Conservation (phyloP, 495 filamentous ascomycete species). For the Amorphotheca resinae region DNA sequence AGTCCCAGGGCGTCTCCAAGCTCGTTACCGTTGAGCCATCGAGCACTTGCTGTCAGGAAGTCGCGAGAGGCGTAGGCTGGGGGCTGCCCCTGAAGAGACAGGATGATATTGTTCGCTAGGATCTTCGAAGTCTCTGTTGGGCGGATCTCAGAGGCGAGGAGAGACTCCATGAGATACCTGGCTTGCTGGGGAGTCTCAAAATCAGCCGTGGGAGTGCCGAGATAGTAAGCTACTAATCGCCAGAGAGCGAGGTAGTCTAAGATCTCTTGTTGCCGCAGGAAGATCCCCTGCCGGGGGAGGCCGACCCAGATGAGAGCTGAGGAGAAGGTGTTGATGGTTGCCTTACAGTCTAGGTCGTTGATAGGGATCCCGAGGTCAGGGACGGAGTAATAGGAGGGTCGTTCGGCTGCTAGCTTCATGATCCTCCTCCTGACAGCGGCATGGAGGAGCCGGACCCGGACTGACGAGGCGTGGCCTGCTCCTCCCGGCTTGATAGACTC, state of each 20-base stretch:
- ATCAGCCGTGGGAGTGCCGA: constrained; percentile 50
- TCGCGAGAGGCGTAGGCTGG: constrained; percentile 48
- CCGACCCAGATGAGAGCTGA: constrained; percentile 53
- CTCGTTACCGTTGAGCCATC: constrained; percentile 57
- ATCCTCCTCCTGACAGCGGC: constrained; percentile 57
- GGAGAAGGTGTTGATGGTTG: constrained; percentile 57
- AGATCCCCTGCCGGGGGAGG: constrained; percentile 63
- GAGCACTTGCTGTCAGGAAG: constrained; percentile 52
- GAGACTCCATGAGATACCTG: constrained; percentile 49
- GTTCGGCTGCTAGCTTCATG: constrained; percentile 37
- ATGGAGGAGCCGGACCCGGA: constrained; percentile 67
- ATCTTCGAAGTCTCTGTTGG: constrained; percentile 39
- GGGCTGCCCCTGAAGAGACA: constrained; percentile 45
- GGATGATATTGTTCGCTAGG: constrained; percentile 64
- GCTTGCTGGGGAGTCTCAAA: constrained; percentile 43
- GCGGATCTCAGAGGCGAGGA: constrained; percentile 48
- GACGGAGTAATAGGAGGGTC: constrained; percentile 51
- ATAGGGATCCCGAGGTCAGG: constrained; percentile 51
- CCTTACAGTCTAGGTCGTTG: constrained; percentile 63
- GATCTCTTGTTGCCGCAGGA: constrained; percentile 46
- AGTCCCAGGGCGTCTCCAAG: constrained; percentile 50
- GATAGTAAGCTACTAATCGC: constrained; percentile 59
- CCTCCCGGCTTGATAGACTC: constrained; percentile 58
- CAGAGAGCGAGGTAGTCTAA: constrained; percentile 62
- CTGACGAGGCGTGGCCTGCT: constrained; percentile 50